Evolutionary conservation across 176 grass and related monocot genomes (phyloP), one percentile per base, ranked within the genome.

Genomic region (Areca catechu): DNA sequence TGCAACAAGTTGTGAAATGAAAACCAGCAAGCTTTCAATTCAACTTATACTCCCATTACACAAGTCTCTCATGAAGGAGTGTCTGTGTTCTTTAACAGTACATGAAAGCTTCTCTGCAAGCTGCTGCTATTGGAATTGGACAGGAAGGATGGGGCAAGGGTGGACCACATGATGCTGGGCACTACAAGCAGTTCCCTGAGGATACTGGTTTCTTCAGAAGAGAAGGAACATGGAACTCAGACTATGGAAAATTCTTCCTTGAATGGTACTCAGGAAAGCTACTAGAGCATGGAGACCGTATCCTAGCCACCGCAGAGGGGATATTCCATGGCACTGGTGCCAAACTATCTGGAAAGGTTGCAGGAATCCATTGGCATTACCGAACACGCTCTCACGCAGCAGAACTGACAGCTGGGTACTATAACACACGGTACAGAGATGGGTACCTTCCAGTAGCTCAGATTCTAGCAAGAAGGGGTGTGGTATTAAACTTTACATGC

Each of bases 361-460:
- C 92, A 4, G 92, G 92, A 20, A 97, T 97, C 78, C 92, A 97
- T 77, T 97, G 92, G 92, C 92, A 97, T 69, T 97, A 97, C 68
- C 56, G 78, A 5, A 88, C 83, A 21, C 77, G 83, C 19, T 97
- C 92, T 49, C 92, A 91, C 57, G 92, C 86, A 1, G 86, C 92
- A 16, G 92, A 97, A 72, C 92, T 91, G 65, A 97, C 92, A 5
- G 92, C 92, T 14, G 92, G 92, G 20, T 97, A 97, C 71, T 91
- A 91, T 77, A 97, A 97, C 80, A 97, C 92, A 22, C 72, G 83
- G 51, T 34, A 62, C 24, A 71, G 15, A 16, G 83, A 97, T 63
- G 92, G 92, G 17, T 97, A 97, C 72, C 48, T 37, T 34, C 75
- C 86, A 16, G 79, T 97, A 61, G 86, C 92, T 10, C 68, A 66